These are phyloP conservation scores for Elsinoe batatas DNA, from an alignment of 2,329 filamentous ascomycete genomes.

Conservation along the genomic window DNA sequence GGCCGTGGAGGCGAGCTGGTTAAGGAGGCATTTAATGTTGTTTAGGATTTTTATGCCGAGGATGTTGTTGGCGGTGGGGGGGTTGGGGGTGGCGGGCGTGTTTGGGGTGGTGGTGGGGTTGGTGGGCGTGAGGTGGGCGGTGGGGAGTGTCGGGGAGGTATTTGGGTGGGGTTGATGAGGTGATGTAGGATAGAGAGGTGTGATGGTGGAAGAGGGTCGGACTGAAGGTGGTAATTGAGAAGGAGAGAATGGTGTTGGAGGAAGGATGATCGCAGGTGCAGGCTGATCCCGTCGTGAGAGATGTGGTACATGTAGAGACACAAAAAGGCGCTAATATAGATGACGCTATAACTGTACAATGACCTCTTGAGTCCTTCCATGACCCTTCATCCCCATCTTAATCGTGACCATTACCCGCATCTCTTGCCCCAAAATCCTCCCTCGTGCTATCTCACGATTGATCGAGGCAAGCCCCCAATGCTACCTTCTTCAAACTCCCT, in stretches of 20 bases:
- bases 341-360: constrained; percentile 8
- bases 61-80: constrained; percentile 70
- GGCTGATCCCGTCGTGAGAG: too few relatives aligned
- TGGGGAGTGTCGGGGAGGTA: constrained; percentile 68
- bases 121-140: constrained; percentile 64
- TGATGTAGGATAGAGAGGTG: neutral
- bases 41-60: constrained; percentile 87
- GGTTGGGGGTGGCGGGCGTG: constrained; percentile 67
- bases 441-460: neutral
- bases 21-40: constrained; percentile 89
- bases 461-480: too few relatives aligned
- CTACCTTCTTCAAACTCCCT: too few relatives aligned
- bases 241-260: too few relatives aligned
- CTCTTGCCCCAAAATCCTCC: neutral
- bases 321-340: neutral
- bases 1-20: constrained; percentile 78
- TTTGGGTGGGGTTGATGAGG: constrained; percentile 60
- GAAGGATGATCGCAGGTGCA: too few relatives aligned
- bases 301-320: too few relatives aligned
- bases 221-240: too few relatives aligned
- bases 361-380: neutral
- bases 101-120: constrained; percentile 62
- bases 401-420: neutral
- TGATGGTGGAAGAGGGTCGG: too few relatives aligned
- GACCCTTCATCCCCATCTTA: neutral